These are phyloP conservation scores for Nannizziopsis arthrosporioides DNA, from an alignment of 2,329 filamentous ascomycete species.

Conservation along the genomic window DNA sequence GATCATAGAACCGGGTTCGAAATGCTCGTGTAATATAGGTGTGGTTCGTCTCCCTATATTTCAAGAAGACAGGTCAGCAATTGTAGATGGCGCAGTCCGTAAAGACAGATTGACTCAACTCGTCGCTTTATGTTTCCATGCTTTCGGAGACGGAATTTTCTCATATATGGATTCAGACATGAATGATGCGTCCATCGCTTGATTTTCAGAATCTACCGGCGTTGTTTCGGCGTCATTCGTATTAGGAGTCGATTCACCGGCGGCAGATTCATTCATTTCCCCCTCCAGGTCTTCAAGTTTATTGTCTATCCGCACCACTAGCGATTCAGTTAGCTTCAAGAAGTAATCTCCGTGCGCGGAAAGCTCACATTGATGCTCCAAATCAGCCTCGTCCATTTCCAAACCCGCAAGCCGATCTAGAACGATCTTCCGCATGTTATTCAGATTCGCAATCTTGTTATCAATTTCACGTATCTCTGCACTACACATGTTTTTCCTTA, in stretches of 20 bases:
- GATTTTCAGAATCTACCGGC: conserved; percentile 44
- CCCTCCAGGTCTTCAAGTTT: conserved; percentile 53
- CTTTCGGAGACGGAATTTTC: conserved; percentile 61
- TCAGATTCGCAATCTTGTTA: conserved; percentile 86
- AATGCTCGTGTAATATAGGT: conserved; percentile 90
- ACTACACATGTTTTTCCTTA: conserved; percentile 95
- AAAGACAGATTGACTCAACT: conserved; percentile 21
- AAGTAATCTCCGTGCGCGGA: background rate
- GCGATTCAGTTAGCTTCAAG: background rate
- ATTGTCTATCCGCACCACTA: conserved; percentile 48
- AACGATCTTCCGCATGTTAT: conserved; percentile 85
- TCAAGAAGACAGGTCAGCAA: conserved; percentile 6
- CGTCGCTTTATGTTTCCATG: conserved; percentile 37
- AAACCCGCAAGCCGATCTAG: conserved; percentile 72
- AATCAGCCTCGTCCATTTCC: conserved; percentile 78
- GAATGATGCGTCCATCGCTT: conserved; percentile 51
- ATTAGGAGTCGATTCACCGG: conserved; percentile 26
- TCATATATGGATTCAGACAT: conserved; percentile 98
- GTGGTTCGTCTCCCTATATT: conserved; percentile 54
- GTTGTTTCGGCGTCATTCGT: conserved; percentile 34
- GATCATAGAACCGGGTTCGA: conserved; percentile 78
- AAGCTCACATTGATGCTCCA: conserved; percentile 73
- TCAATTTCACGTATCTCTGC: conserved; percentile 94
- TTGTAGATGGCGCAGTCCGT: background rate
- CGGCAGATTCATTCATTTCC: conserved; percentile 38